Evolutionary conservation across 345 rosid genomes (phyloP).

Genomic region (Rhodamnia rubescens): DNA sequence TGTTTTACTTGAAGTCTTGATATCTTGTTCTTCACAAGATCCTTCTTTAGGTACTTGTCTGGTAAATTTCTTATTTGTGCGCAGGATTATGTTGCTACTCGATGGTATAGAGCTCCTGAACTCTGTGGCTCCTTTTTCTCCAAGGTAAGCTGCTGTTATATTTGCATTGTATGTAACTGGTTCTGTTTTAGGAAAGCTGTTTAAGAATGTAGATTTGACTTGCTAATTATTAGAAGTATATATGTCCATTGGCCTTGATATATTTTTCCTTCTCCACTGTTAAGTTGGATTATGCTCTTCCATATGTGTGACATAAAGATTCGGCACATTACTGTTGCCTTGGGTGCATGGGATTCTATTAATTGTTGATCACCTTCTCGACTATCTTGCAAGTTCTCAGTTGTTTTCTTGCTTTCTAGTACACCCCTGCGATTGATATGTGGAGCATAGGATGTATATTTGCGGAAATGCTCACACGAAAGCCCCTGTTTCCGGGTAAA

Average conservation of each 20-base stretch:
- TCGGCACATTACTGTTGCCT: background rate
- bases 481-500: conserved; percentile 42
- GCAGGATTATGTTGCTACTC: conserved; percentile 98
- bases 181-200: background rate
- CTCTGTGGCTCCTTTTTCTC: conserved; percentile 98
- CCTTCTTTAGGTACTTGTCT: background rate
- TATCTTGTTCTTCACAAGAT: background rate
- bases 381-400: background rate
- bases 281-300: background rate
- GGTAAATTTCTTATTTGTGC: conserved; percentile 1
- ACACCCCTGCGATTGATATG: conserved; percentile 42
- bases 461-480: conserved; percentile 45
- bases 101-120: conserved; percentile 99
- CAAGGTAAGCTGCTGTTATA: conserved; percentile 45
- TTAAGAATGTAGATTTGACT: background rate
- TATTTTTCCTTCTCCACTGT: background rate
- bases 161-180: background rate
- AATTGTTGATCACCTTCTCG: background rate
- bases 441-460: conserved; percentile 56
- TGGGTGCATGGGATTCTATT: background rate
- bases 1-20: background rate
- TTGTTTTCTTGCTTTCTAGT: conserved; percentile 8
- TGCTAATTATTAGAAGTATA: background rate
- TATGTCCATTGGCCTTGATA: background rate
- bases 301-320: background rate